A percentile compares a stretch with the other conserved stretches of the same genome.
Evolutionary conservation across 2,329 filamentous ascomycete species (phyloP).

Genomic region (Beauveria scarabaeidicola): DNA sequence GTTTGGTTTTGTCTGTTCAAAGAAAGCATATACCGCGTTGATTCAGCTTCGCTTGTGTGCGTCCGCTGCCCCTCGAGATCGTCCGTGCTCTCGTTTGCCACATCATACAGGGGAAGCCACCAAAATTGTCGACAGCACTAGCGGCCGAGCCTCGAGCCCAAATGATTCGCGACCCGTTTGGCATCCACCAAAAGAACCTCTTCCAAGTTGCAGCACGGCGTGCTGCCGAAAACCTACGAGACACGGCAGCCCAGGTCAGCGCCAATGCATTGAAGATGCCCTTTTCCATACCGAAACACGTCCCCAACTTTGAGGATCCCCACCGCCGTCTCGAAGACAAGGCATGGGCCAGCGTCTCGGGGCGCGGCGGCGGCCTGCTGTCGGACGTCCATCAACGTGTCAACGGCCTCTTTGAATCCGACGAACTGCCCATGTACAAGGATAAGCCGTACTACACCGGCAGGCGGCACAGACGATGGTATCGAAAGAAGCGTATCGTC

Average conservation of each 20-base stretch:
- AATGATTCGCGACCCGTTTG: slow-evolving; percentile 39
- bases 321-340: slow-evolving; percentile 58
- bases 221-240: slow-evolving; percentile 34
- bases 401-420: slow-evolving; percentile 51
- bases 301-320: slow-evolving; percentile 59
- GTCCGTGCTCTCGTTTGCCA: not conserved
- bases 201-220: slow-evolving; percentile 40
- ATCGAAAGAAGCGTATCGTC: slow-evolving; percentile 57
- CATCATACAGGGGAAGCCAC: slow-evolving; percentile 2
- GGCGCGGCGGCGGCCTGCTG: slow-evolving; percentile 30
- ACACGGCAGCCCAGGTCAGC: slow-evolving; percentile 41
- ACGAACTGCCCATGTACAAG: slow-evolving; percentile 85
- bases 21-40: no score
- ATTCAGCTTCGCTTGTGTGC: no score
- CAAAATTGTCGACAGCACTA: not conserved
- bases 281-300: slow-evolving; percentile 59
- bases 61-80: no score
- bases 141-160: slow-evolving; percentile 15
- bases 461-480: slow-evolving; percentile 48
- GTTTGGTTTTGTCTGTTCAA: not conserved
- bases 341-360: slow-evolving; percentile 48
- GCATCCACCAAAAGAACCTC: slow-evolving; percentile 34
- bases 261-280: slow-evolving; percentile 48
- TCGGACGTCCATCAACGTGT: slow-evolving; percentile 53
- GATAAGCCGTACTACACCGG: slow-evolving; percentile 80